Conservation (phyloP, 768 basidiomycete species). For the Hypholoma fasciculare region DNA sequence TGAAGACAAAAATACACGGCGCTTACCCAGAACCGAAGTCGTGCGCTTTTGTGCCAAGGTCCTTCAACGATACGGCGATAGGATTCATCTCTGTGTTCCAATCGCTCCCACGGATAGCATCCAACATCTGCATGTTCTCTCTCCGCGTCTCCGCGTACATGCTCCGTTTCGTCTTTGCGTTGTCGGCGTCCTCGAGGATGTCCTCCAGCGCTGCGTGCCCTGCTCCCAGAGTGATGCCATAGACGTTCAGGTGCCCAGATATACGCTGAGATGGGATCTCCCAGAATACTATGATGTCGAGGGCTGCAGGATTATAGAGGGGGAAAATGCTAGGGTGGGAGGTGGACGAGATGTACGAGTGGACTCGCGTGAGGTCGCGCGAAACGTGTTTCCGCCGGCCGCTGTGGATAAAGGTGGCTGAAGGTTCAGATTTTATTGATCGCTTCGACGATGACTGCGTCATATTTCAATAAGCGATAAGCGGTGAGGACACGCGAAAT, state of each 20-base stretch:
- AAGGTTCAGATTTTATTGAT: slow-evolving; percentile 24
- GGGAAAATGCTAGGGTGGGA: slow-evolving; percentile 71
- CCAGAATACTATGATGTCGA: slow-evolving; percentile 82
- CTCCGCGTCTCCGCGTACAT: slow-evolving; percentile 92
- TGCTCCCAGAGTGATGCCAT: slow-evolving; percentile 67
- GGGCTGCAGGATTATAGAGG: slow-evolving; percentile 67
- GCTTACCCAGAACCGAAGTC: slow-evolving; percentile 75
- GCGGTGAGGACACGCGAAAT: not conserved
- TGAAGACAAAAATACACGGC: not conserved
- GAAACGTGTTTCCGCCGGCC: slow-evolving; percentile 43
- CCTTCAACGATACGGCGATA: slow-evolving; percentile 49
- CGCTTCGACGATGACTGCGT: slow-evolving; percentile 11
- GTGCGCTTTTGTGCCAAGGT: slow-evolving; percentile 46
- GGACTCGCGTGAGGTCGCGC: slow-evolving; percentile 34
- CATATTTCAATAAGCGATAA: not conserved
- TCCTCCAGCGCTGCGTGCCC: slow-evolving; percentile 63
- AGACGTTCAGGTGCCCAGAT: slow-evolving; percentile 58
- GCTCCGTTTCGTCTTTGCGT: slow-evolving; percentile 68
- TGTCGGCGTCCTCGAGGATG: slow-evolving; percentile 59
- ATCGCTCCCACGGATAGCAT: slow-evolving; percentile 65
- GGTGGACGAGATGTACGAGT: slow-evolving; percentile 57
- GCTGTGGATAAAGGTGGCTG: slow-evolving; percentile 49
- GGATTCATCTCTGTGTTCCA: slow-evolving; percentile 86
- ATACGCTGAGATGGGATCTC: slow-evolving; percentile 59
- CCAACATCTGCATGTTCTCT: slow-evolving; percentile 65